These are phyloP conservation scores for Stachybotrys elegans DNA, from an alignment of 2,329 filamentous ascomycete genomes.

Conservation along the genomic window DNA sequence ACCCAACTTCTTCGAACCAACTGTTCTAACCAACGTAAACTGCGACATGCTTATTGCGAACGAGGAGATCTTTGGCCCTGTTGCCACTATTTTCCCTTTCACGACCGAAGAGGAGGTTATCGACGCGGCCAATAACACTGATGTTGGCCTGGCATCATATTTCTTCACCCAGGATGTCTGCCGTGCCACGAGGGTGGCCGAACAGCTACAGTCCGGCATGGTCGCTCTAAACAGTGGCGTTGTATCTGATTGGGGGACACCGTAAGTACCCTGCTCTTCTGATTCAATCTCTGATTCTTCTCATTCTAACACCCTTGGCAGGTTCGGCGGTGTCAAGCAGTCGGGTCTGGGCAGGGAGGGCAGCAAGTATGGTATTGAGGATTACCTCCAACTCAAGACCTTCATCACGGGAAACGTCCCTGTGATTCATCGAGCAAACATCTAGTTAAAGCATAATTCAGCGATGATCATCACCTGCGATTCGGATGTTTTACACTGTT, in stretches of 20 bases:
- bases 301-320: neutral
- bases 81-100: conserved; percentile 67
- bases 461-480: too few species aligned
- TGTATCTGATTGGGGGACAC: conserved; percentile 15
- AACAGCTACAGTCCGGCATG: conserved; percentile 59
- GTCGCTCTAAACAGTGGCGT: conserved; percentile 58
- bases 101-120: conserved; percentile 68
- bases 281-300: neutral
- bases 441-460: too few species aligned
- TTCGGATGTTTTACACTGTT: too few species aligned
- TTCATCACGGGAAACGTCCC: conserved; percentile 35
- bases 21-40: conserved; percentile 64
- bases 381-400: conserved; percentile 53
- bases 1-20: conserved; percentile 67
- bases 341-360: conserved; percentile 58
- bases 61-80: conserved; percentile 74
- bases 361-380: conserved; percentile 55
- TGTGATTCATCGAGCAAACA: conserved; percentile 8
- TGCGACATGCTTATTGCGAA: conserved; percentile 59
- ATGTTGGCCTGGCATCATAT: conserved; percentile 71
- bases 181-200: conserved; percentile 36
- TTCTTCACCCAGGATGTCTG: conserved; percentile 54
- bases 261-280: conserved; percentile 12
- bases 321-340: conserved; percentile 57
- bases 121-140: conserved; percentile 59